A percentile compares a stretch with the other conserved stretches of the same genome.
phyloP scores from a whole-genome alignment of 805 yeast species.

The Candida odintsovae region DNA sequence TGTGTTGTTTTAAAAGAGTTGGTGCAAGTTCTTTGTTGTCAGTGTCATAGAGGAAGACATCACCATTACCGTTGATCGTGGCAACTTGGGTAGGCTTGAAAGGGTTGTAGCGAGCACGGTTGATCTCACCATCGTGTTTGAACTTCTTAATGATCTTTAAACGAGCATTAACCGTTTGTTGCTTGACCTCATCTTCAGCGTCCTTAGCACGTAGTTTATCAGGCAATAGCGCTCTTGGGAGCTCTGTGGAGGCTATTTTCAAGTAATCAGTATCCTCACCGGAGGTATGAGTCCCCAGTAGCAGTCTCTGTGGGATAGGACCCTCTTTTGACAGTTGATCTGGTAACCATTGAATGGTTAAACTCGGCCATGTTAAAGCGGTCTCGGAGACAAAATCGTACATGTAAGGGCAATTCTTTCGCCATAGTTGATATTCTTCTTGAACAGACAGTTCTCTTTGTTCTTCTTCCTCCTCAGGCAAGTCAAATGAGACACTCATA shows the following conservation, averaged over 20 bases:
- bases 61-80: conserved; percentile 65
- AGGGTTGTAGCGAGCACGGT: conserved; percentile 68
- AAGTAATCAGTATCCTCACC: conserved; percentile 62
- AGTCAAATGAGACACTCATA: neutral
- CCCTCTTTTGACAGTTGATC: conserved; percentile 21
- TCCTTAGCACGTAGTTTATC: conserved; percentile 8
- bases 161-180: conserved; percentile 39
- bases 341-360: conserved; percentile 76
- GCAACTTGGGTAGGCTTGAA: conserved; percentile 50
- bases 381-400: conserved; percentile 80
- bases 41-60: conserved; percentile 44
- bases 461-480: conserved; percentile 7
- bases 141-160: conserved; percentile 57
- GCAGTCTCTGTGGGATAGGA: conserved; percentile 42
- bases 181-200: conserved; percentile 17
- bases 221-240: conserved; percentile 41
- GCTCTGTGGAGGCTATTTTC: conserved; percentile 56
- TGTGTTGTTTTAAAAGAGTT: conserved; percentile 41
- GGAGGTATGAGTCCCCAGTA: conserved; percentile 71
- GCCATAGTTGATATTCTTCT: conserved; percentile 72
- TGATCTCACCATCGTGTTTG: conserved; percentile 58
- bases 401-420: conserved; percentile 75
- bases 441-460: conserved; percentile 29
- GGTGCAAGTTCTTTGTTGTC: conserved; percentile 25
- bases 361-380: conserved; percentile 75